A percentile compares a stretch with the other conserved stretches of the same genome.
These are phyloP conservation scores for Corynascus novoguineensis DNA, from an alignment of 495 filamentous ascomycete genomes.

Conservation along the genomic window DNA sequence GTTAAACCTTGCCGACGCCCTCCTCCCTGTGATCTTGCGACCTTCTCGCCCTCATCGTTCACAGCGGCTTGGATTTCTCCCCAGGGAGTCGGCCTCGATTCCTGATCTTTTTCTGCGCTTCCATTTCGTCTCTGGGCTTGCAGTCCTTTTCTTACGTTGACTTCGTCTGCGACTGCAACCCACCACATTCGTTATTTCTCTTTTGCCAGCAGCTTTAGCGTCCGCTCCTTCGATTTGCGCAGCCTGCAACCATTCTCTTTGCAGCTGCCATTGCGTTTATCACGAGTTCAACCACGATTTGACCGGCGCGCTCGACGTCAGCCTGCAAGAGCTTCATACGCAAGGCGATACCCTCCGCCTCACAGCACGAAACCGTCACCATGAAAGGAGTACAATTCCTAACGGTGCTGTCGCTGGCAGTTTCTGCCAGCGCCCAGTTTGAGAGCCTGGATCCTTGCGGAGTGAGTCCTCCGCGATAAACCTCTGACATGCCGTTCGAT, in stretches of 20 bases:
- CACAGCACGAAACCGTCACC: slow-evolving; percentile 2
- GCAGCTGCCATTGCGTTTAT: neutral
- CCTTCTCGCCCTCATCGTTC: neutral
- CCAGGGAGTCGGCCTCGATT: slow-evolving; percentile 6
- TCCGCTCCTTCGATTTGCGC: slow-evolving; percentile 7
- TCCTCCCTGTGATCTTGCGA: neutral
- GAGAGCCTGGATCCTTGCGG: slow-evolving; percentile 23
- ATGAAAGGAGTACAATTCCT: slow-evolving; percentile 23
- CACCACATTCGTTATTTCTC: slow-evolving; percentile 12
- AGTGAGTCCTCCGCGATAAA: slow-evolving; percentile 18
- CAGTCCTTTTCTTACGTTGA: neutral
- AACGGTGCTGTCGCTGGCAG: slow-evolving; percentile 21
- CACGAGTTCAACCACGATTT: neutral
- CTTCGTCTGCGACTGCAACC: slow-evolving; percentile 1
- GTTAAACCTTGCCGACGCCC: slow-evolving; percentile 12
- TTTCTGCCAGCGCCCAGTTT: slow-evolving; percentile 21
- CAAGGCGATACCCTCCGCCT: neutral
- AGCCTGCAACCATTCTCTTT: slow-evolving; percentile 14
- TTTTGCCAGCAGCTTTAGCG: neutral
- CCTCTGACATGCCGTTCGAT: neutral
- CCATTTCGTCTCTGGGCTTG: neutral
- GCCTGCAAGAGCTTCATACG: neutral
- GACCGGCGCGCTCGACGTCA: too few relatives aligned
- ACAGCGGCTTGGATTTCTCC: slow-evolving; percentile 4
- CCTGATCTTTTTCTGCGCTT: slow-evolving; percentile 4